A percentile compares a stretch with the other conserved stretches of the same genome.
phyloP scores from a whole-genome alignment of 345 rosid genomes.

The Eucalyptus regnans region DNA sequence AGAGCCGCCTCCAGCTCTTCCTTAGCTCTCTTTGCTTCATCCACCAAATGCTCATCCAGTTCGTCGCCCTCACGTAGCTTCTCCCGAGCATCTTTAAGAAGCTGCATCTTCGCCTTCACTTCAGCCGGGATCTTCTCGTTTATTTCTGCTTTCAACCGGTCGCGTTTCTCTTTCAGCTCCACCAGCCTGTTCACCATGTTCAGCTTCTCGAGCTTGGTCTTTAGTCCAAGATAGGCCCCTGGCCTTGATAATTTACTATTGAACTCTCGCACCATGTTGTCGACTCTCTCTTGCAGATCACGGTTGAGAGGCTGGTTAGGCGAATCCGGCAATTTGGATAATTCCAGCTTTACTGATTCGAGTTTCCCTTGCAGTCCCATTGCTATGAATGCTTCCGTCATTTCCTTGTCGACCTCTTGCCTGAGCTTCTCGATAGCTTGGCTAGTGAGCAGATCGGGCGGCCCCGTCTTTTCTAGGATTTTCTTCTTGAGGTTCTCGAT shows the following conservation, averaged over 20 bases:
- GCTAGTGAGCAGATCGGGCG: neutral
- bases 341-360: neutral
- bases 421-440: slow-evolving; percentile 16
- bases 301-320: slow-evolving; percentile 17
- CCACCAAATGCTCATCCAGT: neutral
- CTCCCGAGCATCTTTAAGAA: neutral
- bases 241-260: neutral
- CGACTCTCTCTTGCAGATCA: slow-evolving; percentile 4
- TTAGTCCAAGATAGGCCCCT: slow-evolving; percentile 14
- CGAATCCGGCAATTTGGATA: neutral
- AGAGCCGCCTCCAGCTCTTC: slow-evolving; percentile 1
- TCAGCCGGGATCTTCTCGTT: neutral
- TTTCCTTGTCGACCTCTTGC: slow-evolving; percentile 43
- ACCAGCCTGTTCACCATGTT: slow-evolving; percentile 33
- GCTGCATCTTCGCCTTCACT: neutral
- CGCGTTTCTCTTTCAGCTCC: slow-evolving; percentile 44
- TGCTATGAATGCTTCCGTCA: slow-evolving; percentile 31
- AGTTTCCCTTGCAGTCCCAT: slow-evolving; percentile 32
- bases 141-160: slow-evolving; percentile 30
- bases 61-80: neutral
- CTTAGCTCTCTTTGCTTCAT: slow-evolving; percentile 12
- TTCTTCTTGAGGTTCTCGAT: slow-evolving; percentile 55
- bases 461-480: slow-evolving; percentile 34
- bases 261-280: neutral
- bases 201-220: slow-evolving; percentile 45